Evolutionary conservation across 1,284 basidiomycete genomes (phyloP).

Genomic region (Gomphus bonarii): DNA sequence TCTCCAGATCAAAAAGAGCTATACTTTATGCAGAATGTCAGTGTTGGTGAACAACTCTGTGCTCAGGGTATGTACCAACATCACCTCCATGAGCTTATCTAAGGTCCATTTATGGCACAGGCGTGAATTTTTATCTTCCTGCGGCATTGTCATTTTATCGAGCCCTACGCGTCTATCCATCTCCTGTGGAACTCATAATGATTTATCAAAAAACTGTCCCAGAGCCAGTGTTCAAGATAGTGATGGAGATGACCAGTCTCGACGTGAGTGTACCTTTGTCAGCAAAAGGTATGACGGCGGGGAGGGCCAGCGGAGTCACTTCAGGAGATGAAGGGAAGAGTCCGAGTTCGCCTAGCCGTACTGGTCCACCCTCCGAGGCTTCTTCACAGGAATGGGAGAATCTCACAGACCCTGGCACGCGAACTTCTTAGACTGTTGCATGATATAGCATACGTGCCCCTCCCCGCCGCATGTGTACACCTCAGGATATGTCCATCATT

Average conservation of each 20-base stretch:
- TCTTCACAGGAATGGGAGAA: conserved; percentile 83
- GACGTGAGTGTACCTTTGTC: conserved; percentile 70
- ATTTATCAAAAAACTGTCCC: conserved; percentile 93
- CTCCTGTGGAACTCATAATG: conserved; percentile 82
- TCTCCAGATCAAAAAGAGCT: conserved; percentile 69
- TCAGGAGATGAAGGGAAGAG: conserved; percentile 44
- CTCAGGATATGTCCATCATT: conserved; percentile 14
- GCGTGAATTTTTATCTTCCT: conserved; percentile 64
- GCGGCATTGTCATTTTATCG: conserved; percentile 90
- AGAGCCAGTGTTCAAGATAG: conserved; percentile 77
- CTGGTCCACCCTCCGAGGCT: conserved; percentile 65
- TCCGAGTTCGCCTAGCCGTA: conserved; percentile 32
- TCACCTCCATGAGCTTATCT: background rate
- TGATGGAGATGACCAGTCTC: conserved; percentile 82
- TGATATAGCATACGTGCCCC: conserved; percentile 5
- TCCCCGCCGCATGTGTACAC: conserved; percentile 15
- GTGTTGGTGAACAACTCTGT: conserved; percentile 79
- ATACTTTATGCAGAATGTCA: conserved; percentile 88
- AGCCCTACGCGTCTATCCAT: conserved; percentile 90
- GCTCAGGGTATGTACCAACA: conserved; percentile 48
- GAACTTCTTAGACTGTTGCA: conserved; percentile 7
- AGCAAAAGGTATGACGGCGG: conserved; percentile 24
- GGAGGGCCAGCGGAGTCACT: conserved; percentile 21
- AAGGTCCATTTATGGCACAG: conserved; percentile 29
- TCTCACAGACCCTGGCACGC: conserved; percentile 47